phyloP scores from a whole-genome alignment of 75 land plant species.

The Cunninghamia lanceolata region DNA sequence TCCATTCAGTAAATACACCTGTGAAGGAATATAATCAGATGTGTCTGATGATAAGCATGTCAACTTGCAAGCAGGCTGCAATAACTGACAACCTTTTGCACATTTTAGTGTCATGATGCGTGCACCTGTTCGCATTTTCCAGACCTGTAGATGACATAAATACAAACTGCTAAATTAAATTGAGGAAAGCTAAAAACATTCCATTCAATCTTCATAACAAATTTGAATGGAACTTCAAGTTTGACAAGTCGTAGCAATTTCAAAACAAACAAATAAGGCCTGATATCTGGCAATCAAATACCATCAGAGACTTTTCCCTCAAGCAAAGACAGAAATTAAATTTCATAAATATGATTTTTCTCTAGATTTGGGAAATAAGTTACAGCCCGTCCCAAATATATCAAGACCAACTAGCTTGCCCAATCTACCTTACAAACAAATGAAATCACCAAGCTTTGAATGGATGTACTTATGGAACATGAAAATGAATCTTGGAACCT shows the following conservation, averaged over 20 bases:
- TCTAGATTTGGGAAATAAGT: background rate
- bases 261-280: background rate
- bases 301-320: background rate
- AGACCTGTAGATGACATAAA: constrained; percentile 39
- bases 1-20: constrained; percentile 65
- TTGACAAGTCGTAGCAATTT: background rate
- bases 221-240: background rate
- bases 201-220: background rate
- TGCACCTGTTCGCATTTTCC: constrained; percentile 77
- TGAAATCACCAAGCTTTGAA: background rate
- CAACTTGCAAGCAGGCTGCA: constrained; percentile 58
- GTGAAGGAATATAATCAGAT: constrained; percentile 40
- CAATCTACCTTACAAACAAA: background rate
- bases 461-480: background rate
- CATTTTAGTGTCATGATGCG: constrained; percentile 51
- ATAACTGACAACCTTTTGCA: constrained; percentile 58
- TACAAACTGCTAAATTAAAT: background rate
- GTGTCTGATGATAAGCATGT: constrained; percentile 28
- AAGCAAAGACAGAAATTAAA: background rate
- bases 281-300: background rate
- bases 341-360: background rate
- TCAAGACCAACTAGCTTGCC: background rate
- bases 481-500: background rate
- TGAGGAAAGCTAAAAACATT: background rate
- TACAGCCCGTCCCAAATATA: background rate